phyloP scores from a whole-genome alignment of 805 yeast species.

The Candida vaughaniae region DNA sequence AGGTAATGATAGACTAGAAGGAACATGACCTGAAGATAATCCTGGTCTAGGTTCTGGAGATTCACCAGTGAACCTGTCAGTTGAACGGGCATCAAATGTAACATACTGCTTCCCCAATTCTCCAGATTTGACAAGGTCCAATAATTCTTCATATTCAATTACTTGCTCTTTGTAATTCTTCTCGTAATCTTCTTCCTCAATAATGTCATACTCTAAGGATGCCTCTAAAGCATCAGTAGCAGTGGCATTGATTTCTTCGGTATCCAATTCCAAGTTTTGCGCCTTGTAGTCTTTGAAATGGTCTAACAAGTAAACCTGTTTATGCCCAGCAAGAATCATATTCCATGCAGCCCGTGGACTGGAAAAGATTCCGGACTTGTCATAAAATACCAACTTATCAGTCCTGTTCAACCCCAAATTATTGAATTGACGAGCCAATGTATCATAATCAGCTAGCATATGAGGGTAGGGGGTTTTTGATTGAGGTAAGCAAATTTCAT shows the following conservation, averaged over 20 bases:
- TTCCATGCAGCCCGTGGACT: slow-evolving; percentile 95
- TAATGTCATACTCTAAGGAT: slow-evolving; percentile 21
- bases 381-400: slow-evolving; percentile 78
- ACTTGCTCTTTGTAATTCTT: slow-evolving; percentile 45
- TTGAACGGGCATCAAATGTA: slow-evolving; percentile 80
- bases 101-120: slow-evolving; percentile 46
- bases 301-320: slow-evolving; percentile 65
- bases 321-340: slow-evolving; percentile 75
- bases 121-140: slow-evolving; percentile 52
- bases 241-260: slow-evolving; percentile 19
- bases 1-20: slow-evolving; percentile 77
- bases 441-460: slow-evolving; percentile 70
- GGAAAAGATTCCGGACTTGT: slow-evolving; percentile 79
- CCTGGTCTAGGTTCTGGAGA: slow-evolving; percentile 91
- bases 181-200: slow-evolving; percentile 29
- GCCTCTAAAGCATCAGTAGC: slow-evolving; percentile 11
- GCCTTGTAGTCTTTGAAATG: slow-evolving; percentile 56
- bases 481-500: slow-evolving; percentile 54
- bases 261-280: slow-evolving; percentile 47
- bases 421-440: slow-evolving; percentile 54
- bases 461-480: slow-evolving; percentile 72
- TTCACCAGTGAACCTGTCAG: slow-evolving; percentile 70
- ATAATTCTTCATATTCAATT: slow-evolving; percentile 64
- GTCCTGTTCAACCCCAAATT: slow-evolving; percentile 52
- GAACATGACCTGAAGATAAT: slow-evolving; percentile 84